phyloP scores from a whole-genome alignment of 495 filamentous ascomycete genomes.

The Mytilinidion resinicola region DNA sequence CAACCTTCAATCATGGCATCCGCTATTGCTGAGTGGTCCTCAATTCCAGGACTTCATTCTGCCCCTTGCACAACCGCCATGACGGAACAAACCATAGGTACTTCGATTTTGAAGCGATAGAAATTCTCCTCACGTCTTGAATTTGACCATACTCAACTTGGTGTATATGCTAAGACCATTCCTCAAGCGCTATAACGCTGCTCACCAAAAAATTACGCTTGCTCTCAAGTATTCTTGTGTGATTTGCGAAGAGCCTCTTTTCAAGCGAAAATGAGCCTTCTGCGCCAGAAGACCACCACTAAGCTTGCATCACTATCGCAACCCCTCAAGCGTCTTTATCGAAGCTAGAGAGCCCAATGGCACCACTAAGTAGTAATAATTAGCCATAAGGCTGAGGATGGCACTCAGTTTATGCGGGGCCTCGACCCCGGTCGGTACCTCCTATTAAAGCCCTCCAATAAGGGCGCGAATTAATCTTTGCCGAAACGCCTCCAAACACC shows the following conservation, averaged over 20 bases:
- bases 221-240: neutral
- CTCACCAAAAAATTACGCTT: constrained; percentile 10
- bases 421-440: neutral
- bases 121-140: constrained; percentile 5
- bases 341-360: constrained; percentile 4
- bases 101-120: constrained; percentile 4
- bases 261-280: neutral
- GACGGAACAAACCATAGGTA: constrained; percentile 8
- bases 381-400: neutral
- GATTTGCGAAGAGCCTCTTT: constrained; percentile 3
- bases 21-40: too few relatives aligned
- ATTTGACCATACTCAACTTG: constrained; percentile 6
- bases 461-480: neutral
- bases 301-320: neutral
- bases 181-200: constrained; percentile 3
- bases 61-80: constrained; percentile 8
- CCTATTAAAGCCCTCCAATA: neutral
- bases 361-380: constrained; percentile 1
- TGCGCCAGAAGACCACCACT: neutral
- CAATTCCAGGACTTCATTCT: too few relatives aligned
- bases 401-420: neutral
- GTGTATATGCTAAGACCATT: constrained; percentile 10
- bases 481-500: neutral
- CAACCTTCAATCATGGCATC: too few relatives aligned
- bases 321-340: neutral